Evolutionary conservation across 2,329 filamentous ascomycete genomes (phyloP).

Genomic region (Falciphora oryzae): DNA sequence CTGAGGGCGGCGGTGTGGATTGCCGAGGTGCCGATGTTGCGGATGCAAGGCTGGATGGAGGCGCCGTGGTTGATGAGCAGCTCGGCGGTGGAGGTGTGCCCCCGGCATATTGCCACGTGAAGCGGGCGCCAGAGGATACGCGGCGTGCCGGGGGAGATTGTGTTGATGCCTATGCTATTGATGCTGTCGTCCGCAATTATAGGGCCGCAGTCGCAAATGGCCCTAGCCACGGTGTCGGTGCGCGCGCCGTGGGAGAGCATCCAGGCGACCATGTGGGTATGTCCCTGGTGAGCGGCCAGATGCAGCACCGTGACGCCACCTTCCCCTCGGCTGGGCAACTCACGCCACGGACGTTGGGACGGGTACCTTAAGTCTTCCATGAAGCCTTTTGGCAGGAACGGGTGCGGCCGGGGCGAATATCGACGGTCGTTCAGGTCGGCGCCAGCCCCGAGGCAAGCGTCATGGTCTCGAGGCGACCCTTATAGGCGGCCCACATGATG

Average conservation of each 20-base stretch:
- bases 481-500: slow-evolving; percentile 4
- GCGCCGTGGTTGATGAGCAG: slow-evolving; percentile 5
- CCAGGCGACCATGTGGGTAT: slow-evolving; percentile 3
- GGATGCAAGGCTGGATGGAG: neutral
- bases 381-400: neutral
- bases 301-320: too few species aligned
- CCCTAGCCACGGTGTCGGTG: neutral
- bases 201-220: neutral
- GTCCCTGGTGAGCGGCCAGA: slow-evolving; percentile 1
- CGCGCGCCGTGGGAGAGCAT: slow-evolving; percentile 2
- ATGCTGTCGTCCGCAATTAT: neutral
- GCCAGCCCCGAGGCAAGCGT: neutral
- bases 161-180: neutral
- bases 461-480: neutral
- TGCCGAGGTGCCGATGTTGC: neutral
- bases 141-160: neutral
- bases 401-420: neutral
- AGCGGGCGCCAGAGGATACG: neutral
- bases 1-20: slow-evolving; percentile 5
- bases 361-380: too few species aligned
- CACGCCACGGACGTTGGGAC: too few species aligned
- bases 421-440: slow-evolving; percentile 1
- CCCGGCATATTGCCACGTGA: slow-evolving; percentile 2
- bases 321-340: too few species aligned
- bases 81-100: slow-evolving; percentile 4